These are phyloP conservation scores for Endocladia muricata DNA, from an alignment of 31 red algal species.

Conservation along the genomic window DNA sequence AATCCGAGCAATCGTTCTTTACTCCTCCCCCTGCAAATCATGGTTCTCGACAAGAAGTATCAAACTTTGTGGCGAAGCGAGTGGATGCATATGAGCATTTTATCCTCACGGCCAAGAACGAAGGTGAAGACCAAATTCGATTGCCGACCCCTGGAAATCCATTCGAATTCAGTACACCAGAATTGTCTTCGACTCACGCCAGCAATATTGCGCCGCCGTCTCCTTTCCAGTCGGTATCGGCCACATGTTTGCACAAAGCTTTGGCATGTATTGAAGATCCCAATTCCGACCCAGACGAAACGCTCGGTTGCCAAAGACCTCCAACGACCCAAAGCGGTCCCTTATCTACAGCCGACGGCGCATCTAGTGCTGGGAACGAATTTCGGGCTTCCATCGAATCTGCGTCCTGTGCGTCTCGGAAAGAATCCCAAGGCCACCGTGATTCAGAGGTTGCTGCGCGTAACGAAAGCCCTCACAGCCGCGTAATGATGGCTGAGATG, in stretches of 20 bases:
- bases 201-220: not conserved
- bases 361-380: not conserved
- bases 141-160: not conserved
- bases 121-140: not conserved
- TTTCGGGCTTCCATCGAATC: not conserved
- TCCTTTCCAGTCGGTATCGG: too few species aligned
- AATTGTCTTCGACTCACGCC: not conserved
- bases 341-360: not conserved
- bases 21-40: too few species aligned
- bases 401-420: not conserved
- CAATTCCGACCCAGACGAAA: not conserved
- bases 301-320: not conserved
- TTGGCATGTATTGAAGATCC: not conserved
- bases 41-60: not conserved
- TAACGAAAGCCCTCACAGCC: not conserved
- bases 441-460: not conserved
- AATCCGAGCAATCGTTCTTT: too few species aligned
- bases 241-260: not conserved
- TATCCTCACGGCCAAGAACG: not conserved
- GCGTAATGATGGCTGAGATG: too few species aligned
- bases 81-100: slow-evolving; percentile 6
- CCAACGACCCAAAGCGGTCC: not conserved
- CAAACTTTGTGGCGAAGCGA: not conserved
- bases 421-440: not conserved
- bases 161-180: too few species aligned